These are phyloP conservation scores for Suillus americanus DNA, from an alignment of 768 basidiomycete species.

Conservation along the genomic window DNA sequence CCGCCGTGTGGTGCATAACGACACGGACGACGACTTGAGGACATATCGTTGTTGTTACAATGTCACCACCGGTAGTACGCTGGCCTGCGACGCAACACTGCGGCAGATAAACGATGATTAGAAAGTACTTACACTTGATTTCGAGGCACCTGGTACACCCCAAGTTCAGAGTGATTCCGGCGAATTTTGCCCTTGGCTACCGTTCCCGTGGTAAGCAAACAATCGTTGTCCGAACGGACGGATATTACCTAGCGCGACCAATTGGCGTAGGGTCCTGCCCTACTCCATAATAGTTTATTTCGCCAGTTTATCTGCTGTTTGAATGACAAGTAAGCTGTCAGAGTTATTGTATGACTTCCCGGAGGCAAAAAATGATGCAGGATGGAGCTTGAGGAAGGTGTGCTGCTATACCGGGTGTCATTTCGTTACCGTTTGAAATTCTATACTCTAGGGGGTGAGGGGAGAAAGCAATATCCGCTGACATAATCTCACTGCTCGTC, in stretches of 20 bases:
- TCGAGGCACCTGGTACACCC: neutral
- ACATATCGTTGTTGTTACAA: neutral
- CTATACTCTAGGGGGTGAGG: too few species aligned
- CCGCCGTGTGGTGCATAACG: neutral
- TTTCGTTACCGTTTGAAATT: too few species aligned
- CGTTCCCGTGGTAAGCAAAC: neutral
- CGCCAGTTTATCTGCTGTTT: too few species aligned
- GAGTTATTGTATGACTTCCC: too few species aligned
- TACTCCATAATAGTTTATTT: too few species aligned
- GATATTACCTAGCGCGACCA: neutral
- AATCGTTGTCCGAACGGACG: neutral
- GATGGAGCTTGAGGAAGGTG: too few species aligned
- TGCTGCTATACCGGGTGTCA: too few species aligned
- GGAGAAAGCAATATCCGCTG: too few species aligned
- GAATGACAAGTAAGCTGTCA: too few species aligned
- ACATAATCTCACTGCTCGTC: too few species aligned
- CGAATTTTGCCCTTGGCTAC: neutral
- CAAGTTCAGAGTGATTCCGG: neutral
- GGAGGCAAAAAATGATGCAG: too few species aligned
- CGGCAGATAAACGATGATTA: too few species aligned
- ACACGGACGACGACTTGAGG: neutral
- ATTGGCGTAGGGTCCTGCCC: neutral
- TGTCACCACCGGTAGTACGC: neutral
- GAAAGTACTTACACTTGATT: neutral
- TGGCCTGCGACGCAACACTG: neutral